phyloP scores from a whole-genome alignment of 371 early-diverging fungal species.

The Rhizopus sp. region DNA sequence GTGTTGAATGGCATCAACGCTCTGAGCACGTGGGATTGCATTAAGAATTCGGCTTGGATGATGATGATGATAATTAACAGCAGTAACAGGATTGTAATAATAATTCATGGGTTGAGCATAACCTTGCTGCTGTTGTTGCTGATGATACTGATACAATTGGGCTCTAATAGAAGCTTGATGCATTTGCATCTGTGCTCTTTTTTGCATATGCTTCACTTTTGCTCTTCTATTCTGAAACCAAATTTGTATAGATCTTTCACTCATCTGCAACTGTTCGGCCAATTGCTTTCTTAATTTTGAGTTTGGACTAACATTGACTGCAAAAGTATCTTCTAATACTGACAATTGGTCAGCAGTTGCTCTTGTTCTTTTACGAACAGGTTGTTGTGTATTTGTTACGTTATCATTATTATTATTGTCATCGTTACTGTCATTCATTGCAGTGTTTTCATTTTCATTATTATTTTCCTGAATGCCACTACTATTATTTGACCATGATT shows the following conservation, averaged over 20 bases:
- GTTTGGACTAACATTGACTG: constrained; percentile 72
- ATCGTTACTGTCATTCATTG: neutral
- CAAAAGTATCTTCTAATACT: constrained; percentile 76
- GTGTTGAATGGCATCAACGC: constrained; percentile 37
- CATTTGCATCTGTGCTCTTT: constrained; percentile 55
- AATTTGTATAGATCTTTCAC: constrained; percentile 92
- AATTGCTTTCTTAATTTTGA: constrained; percentile 84
- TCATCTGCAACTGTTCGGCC: constrained; percentile 87
- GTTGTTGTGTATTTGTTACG: constrained; percentile 7
- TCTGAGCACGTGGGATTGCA: constrained; percentile 35
- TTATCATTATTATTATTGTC: neutral
- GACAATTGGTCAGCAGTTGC: constrained; percentile 77
- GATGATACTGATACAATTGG: constrained; percentile 29
- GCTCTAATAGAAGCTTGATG: constrained; percentile 38
- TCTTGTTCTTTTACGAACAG: constrained; percentile 65
- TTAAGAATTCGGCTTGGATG: constrained; percentile 12
- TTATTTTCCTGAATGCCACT: neutral
- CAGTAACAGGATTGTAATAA: constrained; percentile 9
- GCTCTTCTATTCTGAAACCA: constrained; percentile 99
- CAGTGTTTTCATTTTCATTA: constrained; percentile 2
- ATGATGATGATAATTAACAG: constrained; percentile 6
- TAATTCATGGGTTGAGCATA: neutral
- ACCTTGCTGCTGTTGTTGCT: constrained; percentile 23
- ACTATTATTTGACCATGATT: constrained; percentile 1
- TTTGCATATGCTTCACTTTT: constrained; percentile 81